These are phyloP conservation scores for Aspergillus thermomutatus DNA, from an alignment of 2,329 filamentous ascomycete species.

Conservation along the genomic window DNA sequence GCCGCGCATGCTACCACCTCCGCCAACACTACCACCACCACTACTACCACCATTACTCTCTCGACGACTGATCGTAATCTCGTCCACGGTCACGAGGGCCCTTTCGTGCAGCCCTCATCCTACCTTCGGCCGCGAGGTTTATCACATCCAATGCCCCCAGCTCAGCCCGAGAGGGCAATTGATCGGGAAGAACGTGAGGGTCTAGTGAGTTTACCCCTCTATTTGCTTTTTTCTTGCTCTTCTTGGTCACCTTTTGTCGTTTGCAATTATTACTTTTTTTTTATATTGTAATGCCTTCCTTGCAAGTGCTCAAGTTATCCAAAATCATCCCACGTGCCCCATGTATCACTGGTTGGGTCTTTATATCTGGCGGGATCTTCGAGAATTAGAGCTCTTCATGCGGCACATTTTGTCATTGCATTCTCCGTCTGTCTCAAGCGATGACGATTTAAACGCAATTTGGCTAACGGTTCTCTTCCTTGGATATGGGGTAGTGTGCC, in stretches of 20 bases:
- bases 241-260: constrained; percentile 2
- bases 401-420: not conserved
- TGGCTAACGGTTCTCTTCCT: constrained; percentile 25
- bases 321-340: not conserved
- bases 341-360: not conserved
- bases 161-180: constrained; percentile 43
- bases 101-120: constrained; percentile 48
- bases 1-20: constrained; percentile 2
- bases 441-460: constrained; percentile 4
- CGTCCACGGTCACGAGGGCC: constrained; percentile 40
- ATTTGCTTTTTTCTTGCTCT: constrained; percentile 2
- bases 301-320: not conserved
- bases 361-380: not conserved
- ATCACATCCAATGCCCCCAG: constrained; percentile 40
- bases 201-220: constrained; percentile 38
- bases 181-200: constrained; percentile 49
- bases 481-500: constrained; percentile 60
- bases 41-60: constrained; percentile 2
- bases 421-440: constrained; percentile 8
- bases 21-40: constrained; percentile 8
- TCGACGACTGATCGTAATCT: constrained; percentile 7
- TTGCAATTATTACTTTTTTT: not conserved
- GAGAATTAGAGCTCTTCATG: not conserved
- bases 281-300: not conserved
- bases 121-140: constrained; percentile 42